These are phyloP conservation scores for Trichoderma sp. DNA, from an alignment of 2,329 filamentous ascomycete genomes.

Conservation along the genomic window DNA sequence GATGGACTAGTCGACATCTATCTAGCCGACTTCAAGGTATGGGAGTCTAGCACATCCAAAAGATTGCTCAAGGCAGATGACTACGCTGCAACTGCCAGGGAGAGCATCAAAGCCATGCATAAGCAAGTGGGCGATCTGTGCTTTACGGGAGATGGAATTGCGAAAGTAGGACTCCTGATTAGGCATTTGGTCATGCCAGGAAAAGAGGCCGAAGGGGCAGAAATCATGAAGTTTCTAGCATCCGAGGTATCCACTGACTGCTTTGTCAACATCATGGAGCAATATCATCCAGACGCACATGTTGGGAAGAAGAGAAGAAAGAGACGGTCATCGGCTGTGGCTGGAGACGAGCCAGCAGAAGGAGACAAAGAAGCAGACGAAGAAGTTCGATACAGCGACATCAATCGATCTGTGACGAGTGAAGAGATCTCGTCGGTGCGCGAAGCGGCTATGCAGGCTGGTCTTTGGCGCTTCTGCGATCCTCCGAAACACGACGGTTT, in stretches of 20 bases:
- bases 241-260: constrained; percentile 70
- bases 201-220: constrained; percentile 68
- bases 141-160: constrained; percentile 79
- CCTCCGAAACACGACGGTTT: constrained; percentile 54
- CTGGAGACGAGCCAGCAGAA: constrained; percentile 24
- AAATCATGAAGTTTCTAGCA: constrained; percentile 77
- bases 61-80: constrained; percentile 76
- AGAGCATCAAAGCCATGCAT: constrained; percentile 80
- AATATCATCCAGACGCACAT: constrained; percentile 78
- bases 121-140: constrained; percentile 78
- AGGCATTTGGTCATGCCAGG: constrained; percentile 86
- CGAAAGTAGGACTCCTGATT: constrained; percentile 73
- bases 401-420: constrained; percentile 63
- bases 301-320: constrained; percentile 66
- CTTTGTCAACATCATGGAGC: constrained; percentile 87
- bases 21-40: constrained; percentile 86
- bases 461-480: constrained; percentile 79
- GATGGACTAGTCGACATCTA: constrained; percentile 84
- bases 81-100: constrained; percentile 70
- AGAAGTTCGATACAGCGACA: constrained; percentile 69
- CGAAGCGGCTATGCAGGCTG: constrained; percentile 67
- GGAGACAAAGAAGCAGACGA: constrained; percentile 28
- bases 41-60: constrained; percentile 65
- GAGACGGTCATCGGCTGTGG: constrained; percentile 19
- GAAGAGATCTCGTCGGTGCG: constrained; percentile 68